Evolutionary conservation across 148 eudicot genomes (phyloP).

Genomic region (Polygonum maritimum): DNA sequence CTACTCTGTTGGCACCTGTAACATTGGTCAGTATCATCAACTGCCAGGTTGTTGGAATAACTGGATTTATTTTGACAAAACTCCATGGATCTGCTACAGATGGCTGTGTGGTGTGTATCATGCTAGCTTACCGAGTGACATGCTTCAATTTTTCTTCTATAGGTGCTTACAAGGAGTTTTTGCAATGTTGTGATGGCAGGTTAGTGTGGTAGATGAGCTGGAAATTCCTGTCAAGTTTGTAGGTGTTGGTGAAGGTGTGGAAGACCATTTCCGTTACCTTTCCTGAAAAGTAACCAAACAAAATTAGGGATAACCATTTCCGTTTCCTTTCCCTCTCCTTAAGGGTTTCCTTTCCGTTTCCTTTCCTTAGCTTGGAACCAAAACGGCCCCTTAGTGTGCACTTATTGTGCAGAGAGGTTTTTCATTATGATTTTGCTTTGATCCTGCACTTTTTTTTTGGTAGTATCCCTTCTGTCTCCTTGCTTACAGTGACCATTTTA

Average conservation of each 20-base stretch:
- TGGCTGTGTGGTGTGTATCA: conserved; percentile 79
- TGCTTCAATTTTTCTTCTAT: not conserved
- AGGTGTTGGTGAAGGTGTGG: conserved; percentile 96
- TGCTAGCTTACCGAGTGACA: not conserved
- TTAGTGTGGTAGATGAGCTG: conserved; percentile 93
- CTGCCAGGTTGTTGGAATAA: conserved; percentile 77
- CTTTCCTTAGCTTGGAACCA: too few relatives aligned
- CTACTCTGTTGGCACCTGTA: too few relatives aligned
- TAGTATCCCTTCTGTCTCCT: not conserved
- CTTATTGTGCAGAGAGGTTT: not conserved
- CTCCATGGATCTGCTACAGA: conserved; percentile 99
- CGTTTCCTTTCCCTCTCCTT: too few relatives aligned
- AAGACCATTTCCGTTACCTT: conserved; percentile 33
- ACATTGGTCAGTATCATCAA: too few relatives aligned
- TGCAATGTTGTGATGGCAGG: conserved; percentile 29
- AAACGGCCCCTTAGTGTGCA: too few relatives aligned
- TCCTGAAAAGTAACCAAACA: too few relatives aligned
- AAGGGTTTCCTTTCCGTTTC: too few relatives aligned
- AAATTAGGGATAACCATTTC: too few relatives aligned
- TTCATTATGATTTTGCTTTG: not conserved
- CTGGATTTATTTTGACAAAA: conserved; percentile 91
- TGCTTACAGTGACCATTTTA: not conserved
- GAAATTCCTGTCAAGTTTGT: conserved; percentile 98
- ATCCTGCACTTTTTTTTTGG: not conserved
- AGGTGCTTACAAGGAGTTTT: not conserved